Base-by-base conservation (phyloP, 2,329 filamentous ascomycete genomes). In the Alternaria dauci region DNA sequence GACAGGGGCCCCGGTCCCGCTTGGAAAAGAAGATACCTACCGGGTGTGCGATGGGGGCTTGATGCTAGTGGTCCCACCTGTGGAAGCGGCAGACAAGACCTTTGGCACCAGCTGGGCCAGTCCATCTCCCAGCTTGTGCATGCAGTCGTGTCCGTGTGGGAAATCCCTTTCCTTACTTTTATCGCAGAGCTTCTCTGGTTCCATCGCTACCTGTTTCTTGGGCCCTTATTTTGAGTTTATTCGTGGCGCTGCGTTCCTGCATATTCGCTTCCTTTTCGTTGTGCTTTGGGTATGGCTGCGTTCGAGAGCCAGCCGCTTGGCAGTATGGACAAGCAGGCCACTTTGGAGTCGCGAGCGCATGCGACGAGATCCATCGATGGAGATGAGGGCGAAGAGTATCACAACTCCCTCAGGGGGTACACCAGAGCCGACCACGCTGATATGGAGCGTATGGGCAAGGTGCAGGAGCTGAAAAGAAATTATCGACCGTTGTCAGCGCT, bases 371-470 rank as follows among this genome's bases (percentile, higher is more conserved):
- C 62, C 39, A 67, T 72, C 9, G 53, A 60, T 32, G 73, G 68
- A 18, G 65, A 70, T 51, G 68, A 66, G 28, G 66, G 67, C 26
- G 67, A 74, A 38, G 65, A 68, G 12, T 74, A 74, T 25, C 72
- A 75, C 56, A 65, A 69, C 20, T 70, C 68, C 36, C 51, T 74
- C 34, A 65, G 66, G 42, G 73, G 71, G 7, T 65, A 73, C 53
- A 76, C 74, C 7, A 63, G 65, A 36, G 67, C 69, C 41, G 74
- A 76, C 58, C 63, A 66, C 20, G 66, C 55, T 3, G 72, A 77
- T 48, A 77, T 77, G 75, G 50, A 51, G 39, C 71, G 75, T 16
- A 76, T 77, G 75, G 75, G 74, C 14, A 76, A 77, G 47, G 63
- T 71, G 36, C 73, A 76, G 63, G 72, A 76, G 52, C 42, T 76